phyloP scores from a whole-genome alignment of 768 basidiomycete species.

The Russula abietina region DNA sequence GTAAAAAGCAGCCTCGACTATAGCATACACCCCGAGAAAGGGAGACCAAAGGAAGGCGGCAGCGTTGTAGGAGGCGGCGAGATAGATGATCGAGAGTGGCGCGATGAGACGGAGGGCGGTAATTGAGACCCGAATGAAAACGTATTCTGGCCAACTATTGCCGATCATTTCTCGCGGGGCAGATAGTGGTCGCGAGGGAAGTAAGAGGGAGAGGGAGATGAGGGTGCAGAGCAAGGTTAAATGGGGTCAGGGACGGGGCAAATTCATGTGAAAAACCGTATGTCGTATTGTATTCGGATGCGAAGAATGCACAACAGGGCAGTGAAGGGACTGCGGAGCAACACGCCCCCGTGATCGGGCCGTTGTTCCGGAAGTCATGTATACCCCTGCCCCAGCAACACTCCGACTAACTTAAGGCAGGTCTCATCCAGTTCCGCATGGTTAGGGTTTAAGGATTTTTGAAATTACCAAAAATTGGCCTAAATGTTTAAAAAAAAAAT shows the following conservation, averaged over 20 bases:
- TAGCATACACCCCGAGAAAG: constrained; percentile 34
- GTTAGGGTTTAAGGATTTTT: too few relatives aligned
- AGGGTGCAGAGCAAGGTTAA: not conserved
- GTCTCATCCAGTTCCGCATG: too few relatives aligned
- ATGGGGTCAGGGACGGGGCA: too few relatives aligned
- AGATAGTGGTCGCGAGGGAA: not conserved
- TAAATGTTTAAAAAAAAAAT: too few relatives aligned
- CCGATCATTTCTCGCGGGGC: constrained; percentile 31
- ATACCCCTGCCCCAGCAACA: too few relatives aligned
- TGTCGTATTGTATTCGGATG: constrained; percentile 3
- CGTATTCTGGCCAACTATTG: constrained; percentile 40
- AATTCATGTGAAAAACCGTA: constrained; percentile 5
- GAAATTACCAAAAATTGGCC: too few relatives aligned
- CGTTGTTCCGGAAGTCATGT: too few relatives aligned
- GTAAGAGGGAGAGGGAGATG: not conserved
- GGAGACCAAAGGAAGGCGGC: constrained; percentile 30
- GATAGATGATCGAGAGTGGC: constrained; percentile 42
- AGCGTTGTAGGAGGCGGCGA: constrained; percentile 29
- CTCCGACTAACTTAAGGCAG: too few relatives aligned
- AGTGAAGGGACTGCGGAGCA: too few relatives aligned
- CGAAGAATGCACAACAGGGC: not conserved
- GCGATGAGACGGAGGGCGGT: constrained; percentile 42
- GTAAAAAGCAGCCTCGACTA: constrained; percentile 46
- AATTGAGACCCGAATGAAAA: constrained; percentile 47
- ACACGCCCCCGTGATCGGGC: too few relatives aligned